Evolutionary conservation across 73 alveolate genomes (phyloP).

Genomic region (Tetrahymena thermophila): DNA sequence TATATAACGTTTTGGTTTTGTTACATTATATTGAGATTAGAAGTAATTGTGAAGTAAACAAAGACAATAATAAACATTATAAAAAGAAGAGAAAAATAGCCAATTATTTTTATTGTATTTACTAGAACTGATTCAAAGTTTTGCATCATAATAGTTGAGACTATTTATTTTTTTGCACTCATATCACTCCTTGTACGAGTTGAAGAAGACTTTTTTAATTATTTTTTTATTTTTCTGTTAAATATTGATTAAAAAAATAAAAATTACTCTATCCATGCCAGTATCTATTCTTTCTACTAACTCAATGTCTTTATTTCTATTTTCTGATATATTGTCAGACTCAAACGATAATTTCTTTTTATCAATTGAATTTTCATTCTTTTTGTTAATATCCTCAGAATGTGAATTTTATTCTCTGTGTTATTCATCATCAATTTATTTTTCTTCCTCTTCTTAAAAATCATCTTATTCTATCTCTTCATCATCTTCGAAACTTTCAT

Average conservation of each 20-base stretch:
- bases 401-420: background rate
- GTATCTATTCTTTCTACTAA: background rate
- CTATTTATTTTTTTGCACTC: background rate
- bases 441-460: background rate
- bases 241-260: background rate
- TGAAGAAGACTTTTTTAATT: background rate
- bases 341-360: background rate
- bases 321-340: background rate
- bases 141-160: background rate
- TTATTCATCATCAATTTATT: background rate
- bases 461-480: background rate
- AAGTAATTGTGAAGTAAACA: background rate
- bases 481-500: background rate
- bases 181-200: background rate
- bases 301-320: background rate
- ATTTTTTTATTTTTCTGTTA: no score
- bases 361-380: background rate
- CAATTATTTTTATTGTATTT: background rate
- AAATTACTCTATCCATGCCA: background rate
- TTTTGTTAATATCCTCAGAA: background rate
- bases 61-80: background rate
- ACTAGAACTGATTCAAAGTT: background rate
- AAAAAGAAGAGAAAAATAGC: background rate
- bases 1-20: background rate
- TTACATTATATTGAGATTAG: background rate